Evolutionary conservation across 441 rosid genomes (phyloP).

Genomic region (Adansonia madagascariensis): DNA sequence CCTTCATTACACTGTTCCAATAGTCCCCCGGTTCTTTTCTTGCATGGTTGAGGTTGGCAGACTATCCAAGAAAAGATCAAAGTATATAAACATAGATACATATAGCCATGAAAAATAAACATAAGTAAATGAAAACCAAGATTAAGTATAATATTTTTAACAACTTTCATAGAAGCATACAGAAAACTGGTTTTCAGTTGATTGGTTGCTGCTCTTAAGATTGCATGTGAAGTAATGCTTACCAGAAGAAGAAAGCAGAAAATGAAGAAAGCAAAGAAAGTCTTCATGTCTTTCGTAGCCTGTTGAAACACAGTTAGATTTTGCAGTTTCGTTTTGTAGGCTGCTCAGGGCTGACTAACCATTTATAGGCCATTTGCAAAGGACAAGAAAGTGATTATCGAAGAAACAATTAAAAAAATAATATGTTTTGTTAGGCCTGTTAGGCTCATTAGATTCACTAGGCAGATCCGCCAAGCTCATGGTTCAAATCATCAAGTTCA

Average conservation of each 20-base stretch:
- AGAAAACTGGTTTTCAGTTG: background rate
- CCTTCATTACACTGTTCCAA: conserved; percentile 34
- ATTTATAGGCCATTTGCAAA: conserved; percentile 19
- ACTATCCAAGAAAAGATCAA: conserved; percentile 22
- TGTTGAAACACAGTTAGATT: background rate
- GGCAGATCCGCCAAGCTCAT: no score
- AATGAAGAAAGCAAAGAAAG: background rate
- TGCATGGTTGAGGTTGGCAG: conserved; percentile 26
- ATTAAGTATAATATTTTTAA: background rate
- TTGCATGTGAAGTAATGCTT: conserved; percentile 5
- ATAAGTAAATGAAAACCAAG: background rate
- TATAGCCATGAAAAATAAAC: background rate
- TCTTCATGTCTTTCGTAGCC: conserved; percentile 19
- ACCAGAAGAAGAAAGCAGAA: conserved; percentile 23
- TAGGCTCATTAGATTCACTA: no score
- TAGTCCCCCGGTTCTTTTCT: conserved; percentile 38
- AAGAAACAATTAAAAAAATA: background rate
- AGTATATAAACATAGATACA: background rate
- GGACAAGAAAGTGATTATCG: conserved; percentile 20
- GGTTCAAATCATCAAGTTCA: no score
- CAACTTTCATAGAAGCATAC: background rate
- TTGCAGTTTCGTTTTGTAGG: background rate
- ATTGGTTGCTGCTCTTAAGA: background rate
- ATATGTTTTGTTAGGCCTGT: background rate
- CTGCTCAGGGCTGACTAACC: background rate